A percentile compares a stretch with the other conserved stretches of the same genome.
Evolutionary conservation across 2,329 filamentous ascomycete species (phyloP).

Genomic region (Verticillium nubilum): DNA sequence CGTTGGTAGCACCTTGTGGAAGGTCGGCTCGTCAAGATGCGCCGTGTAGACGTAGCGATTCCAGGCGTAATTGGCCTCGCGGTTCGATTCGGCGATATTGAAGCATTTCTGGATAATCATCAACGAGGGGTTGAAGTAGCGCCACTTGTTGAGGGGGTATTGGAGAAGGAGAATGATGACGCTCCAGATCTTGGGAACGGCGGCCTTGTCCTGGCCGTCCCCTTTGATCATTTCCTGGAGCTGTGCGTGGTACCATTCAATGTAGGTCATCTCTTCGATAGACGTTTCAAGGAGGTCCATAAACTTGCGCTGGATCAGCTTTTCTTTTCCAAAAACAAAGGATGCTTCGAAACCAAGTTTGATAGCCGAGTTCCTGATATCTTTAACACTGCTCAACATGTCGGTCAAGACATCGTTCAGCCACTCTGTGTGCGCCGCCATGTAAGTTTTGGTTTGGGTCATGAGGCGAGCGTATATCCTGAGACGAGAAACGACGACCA

Average conservation of each 20-base stretch:
- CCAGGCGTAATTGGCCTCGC: conserved; percentile 78
- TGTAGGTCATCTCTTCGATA: conserved; percentile 58
- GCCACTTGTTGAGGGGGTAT: conserved; percentile 62
- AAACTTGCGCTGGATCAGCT: conserved; percentile 60
- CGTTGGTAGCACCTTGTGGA: conserved; percentile 43
- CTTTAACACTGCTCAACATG: conserved; percentile 72
- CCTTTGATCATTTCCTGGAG: conserved; percentile 62
- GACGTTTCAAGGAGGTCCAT: conserved; percentile 56
- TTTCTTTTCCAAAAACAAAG: conserved; percentile 63
- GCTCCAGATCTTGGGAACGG: conserved; percentile 87
- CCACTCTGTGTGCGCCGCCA: conserved; percentile 73
- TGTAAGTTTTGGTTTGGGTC: conserved; percentile 62
- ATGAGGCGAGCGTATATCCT: conserved; percentile 74
- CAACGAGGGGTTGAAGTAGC: conserved; percentile 69
- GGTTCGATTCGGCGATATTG: conserved; percentile 69
- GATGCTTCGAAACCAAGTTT: conserved; percentile 67
- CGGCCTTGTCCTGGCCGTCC: conserved; percentile 36
- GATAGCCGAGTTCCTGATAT: conserved; percentile 71
- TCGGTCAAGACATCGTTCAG: conserved; percentile 75
- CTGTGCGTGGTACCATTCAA: conserved; percentile 61
- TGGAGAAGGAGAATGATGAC: conserved; percentile 74
- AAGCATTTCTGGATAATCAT: conserved; percentile 77
- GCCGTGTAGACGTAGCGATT: conserved; percentile 75
- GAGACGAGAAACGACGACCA: conserved; percentile 70
- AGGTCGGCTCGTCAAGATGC: conserved; percentile 53